Evolutionary conservation across 1,284 basidiomycete species (phyloP).

Genomic region (Fomes fomentarius): DNA sequence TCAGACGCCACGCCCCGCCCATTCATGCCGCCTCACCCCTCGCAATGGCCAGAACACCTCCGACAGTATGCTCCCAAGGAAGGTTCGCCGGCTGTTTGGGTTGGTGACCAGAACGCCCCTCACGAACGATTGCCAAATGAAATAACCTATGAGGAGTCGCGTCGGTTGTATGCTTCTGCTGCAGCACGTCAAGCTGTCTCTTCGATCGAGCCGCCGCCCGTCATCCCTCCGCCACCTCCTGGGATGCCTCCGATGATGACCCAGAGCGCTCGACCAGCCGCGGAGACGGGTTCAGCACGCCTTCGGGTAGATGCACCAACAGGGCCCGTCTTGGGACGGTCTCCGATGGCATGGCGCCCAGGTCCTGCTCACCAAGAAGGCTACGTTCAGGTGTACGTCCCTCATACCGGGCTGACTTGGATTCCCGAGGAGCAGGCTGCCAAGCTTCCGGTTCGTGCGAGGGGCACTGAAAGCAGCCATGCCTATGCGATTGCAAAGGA

Average conservation of each 20-base stretch:
- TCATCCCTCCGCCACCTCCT: conserved; percentile 1
- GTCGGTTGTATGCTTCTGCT: not conserved
- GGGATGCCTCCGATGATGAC: not conserved
- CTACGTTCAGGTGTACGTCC: conserved; percentile 8
- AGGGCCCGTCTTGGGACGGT: not conserved
- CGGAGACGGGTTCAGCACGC: conserved; percentile 9
- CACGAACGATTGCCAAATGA: conserved; percentile 4
- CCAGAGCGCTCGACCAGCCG: conserved; percentile 1
- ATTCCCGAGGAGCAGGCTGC: conserved; percentile 8
- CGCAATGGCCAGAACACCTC: not conserved
- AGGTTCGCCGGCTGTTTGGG: not conserved
- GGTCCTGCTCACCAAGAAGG: conserved; percentile 11
- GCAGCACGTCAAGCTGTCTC: not conserved
- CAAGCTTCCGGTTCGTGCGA: conserved; percentile 11
- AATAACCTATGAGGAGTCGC: not conserved
- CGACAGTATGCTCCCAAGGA: not conserved
- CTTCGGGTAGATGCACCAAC: conserved; percentile 1
- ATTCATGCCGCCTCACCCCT: not conserved
- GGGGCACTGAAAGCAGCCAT: conserved; percentile 9
- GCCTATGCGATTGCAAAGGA: conserved; percentile 18
- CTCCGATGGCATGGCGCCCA: conserved; percentile 1
- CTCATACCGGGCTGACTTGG: conserved; percentile 8
- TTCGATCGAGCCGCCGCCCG: not conserved
- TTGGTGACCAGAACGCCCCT: not conserved
- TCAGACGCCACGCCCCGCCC: conserved; percentile 15